Evolutionary conservation across 192 early-diverging fungal genomes (phyloP).

Genomic region (Glomus cerebriforme): DNA sequence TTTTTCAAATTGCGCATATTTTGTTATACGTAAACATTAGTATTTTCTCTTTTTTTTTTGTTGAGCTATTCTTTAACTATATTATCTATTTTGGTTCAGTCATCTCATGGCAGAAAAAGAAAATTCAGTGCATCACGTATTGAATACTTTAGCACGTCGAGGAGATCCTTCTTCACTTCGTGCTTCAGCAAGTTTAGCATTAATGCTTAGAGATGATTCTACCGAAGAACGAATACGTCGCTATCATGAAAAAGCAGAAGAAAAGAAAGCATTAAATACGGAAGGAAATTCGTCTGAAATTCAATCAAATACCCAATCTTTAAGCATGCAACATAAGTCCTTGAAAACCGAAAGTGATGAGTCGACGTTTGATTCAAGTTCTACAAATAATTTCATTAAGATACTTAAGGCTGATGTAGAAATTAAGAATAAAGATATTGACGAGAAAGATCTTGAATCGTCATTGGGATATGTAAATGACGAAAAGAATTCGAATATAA

Average conservation of each 20-base stretch:
- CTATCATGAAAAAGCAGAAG: conserved; percentile 16
- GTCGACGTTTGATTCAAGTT: too few species aligned
- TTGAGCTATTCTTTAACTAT: neutral
- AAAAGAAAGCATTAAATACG: neutral
- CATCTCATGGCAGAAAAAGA: conserved; percentile 20
- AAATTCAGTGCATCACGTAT: conserved; percentile 6
- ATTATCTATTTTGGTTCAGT: neutral
- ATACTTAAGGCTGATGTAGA: too few species aligned
- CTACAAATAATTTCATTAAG: too few species aligned
- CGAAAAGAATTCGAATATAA: too few species aligned
- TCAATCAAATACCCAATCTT: too few species aligned
- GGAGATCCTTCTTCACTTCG: conserved; percentile 25
- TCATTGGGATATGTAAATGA: too few species aligned
- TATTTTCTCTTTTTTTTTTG: neutral
- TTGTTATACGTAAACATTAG: neutral
- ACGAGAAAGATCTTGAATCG: too few species aligned
- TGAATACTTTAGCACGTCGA: conserved; percentile 19
- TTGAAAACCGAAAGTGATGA: too few species aligned
- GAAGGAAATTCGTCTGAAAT: neutral
- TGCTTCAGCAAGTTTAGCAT: conserved; percentile 15
- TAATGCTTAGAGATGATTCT: conserved; percentile 24
- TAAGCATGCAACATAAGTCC: too few species aligned
- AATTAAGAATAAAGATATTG: too few species aligned
- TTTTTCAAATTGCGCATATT: neutral
- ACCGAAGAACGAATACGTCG: conserved; percentile 14